Evolutionary conservation across 1,139 yeast genomes (phyloP).

Genomic region (Geotrichum cucujoidarum): DNA sequence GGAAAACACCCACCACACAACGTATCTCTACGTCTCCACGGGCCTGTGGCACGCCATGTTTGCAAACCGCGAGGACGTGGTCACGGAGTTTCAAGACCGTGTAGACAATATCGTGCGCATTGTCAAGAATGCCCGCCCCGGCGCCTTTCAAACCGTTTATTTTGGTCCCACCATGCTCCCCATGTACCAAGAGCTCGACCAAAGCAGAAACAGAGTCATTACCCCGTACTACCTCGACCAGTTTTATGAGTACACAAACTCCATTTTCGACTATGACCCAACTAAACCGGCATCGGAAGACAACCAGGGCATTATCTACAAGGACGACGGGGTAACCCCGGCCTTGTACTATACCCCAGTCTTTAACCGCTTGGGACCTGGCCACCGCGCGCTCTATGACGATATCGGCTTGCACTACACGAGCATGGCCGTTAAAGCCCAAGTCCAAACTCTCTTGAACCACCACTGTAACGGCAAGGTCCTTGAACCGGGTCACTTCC

Average conservation of each 20-base stretch:
- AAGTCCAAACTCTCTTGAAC: conserved; percentile 16
- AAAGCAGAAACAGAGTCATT: conserved; percentile 3
- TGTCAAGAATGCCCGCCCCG: conserved; percentile 3
- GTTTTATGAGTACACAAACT: conserved; percentile 15
- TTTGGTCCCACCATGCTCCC: conserved; percentile 19
- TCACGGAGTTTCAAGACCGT: conserved; percentile 9
- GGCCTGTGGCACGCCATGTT: conserved; percentile 21
- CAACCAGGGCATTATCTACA: conserved; percentile 11
- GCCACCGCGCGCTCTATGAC: conserved; percentile 15
- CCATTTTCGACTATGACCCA: conserved; percentile 8
- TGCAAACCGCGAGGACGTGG: conserved; percentile 11
- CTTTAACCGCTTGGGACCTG: conserved; percentile 13
- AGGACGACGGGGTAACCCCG: conserved; percentile 1
- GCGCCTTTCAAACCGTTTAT: conserved; percentile 15
- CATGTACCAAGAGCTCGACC: conserved; percentile 11
- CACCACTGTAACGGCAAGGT: conserved; percentile 14
- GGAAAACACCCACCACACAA: neutral
- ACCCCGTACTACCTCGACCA: conserved; percentile 4
- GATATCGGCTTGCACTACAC: conserved; percentile 14
- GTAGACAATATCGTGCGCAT: conserved; percentile 8
- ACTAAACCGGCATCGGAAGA: neutral
- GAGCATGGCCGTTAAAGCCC: conserved; percentile 3
- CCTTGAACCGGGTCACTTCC: neutral
- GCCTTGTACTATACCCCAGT: conserved; percentile 14
- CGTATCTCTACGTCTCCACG: conserved; percentile 16